Conservation (phyloP, 78 protist genomes). For the Neovahlkampfia damariscottae region DNA sequence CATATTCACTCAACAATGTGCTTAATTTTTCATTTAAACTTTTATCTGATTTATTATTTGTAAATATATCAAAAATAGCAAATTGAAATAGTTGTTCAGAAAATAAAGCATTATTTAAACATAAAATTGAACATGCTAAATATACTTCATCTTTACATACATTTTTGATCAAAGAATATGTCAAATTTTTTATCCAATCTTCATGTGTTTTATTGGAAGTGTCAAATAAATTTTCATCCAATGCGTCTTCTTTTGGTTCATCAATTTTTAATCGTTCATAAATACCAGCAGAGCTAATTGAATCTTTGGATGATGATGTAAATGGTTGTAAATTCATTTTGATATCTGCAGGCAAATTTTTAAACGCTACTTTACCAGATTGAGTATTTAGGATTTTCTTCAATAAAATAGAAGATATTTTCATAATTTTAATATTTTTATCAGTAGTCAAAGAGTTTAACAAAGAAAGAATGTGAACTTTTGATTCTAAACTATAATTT, state of each 20-base stretch:
- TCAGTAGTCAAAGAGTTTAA: neutral
- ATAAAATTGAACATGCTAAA: neutral
- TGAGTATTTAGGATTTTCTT: neutral
- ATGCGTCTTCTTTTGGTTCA: neutral
- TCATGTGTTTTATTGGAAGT: neutral
- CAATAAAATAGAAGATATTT: neutral
- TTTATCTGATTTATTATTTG: neutral
- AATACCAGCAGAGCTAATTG: too few species aligned
- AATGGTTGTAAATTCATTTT: conserved; percentile 2
- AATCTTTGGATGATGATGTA: too few species aligned
- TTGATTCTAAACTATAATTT: neutral
- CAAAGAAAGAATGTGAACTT: neutral
- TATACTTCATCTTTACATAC: neutral
- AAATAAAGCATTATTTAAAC: neutral
- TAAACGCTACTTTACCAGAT: neutral
- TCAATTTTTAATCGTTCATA: neutral
- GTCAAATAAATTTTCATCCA: neutral
- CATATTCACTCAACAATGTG: neutral
- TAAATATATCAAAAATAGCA: neutral
- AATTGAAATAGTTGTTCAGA: neutral
- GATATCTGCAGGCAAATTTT: neutral
- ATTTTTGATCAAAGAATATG: neutral
- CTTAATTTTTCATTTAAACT: neutral
- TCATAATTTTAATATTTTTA: neutral
- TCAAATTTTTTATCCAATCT: neutral